Base-by-base conservation (phyloP, 805 yeast genomes). In the Torulaspora gathmanii region DNA sequence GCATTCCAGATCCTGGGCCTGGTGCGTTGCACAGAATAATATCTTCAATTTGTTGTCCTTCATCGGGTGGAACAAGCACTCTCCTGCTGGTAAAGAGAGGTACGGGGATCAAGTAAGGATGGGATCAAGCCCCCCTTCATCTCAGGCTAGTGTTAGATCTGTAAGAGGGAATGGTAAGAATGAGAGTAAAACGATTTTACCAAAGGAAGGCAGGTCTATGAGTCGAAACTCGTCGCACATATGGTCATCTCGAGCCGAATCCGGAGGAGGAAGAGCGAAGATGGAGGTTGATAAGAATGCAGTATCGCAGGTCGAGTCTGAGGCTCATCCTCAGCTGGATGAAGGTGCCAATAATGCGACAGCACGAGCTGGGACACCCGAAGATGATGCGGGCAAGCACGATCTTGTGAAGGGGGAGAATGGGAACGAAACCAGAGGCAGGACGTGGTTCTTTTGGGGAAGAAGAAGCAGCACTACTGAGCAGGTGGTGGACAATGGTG, bases 381-480 rank as follows among this genome's bases (percentile, higher is more conserved):
- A 33, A 2, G 26, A 33, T 11, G 29, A 39, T 16, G 33, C 15
- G 13, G 12, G 19, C 30, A 35, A 26, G n/a, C 6, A 11, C 20
- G 37, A 29, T 11, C 15, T 11, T 16, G 38, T 12, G 26, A 35
- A 29, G 16, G 45, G 27, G n/a, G 37, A 27, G 5, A 35, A 33
- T 22, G 34, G 8, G 34, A 35, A 22, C 27, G 51, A 45, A n/a
- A 10, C 42, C 13, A 48, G 39, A 42, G 35, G 31, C 15, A 47
- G 55, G 22, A 47, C 50, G 5, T 57, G 64, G 62, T 53, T 54
- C 13, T 53, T 58, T 39, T 54, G 61, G 56, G 51, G 49, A 19
- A 50, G 51, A 26, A 27, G 33, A 3, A 34, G 49, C 10, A 35
- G 35, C 16, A 35, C 23, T 22, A 34, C 36, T 25, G 44, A 46